Conservation (phyloP, 306 rosid genomes). For the Aeschynomene evenia region DNA sequence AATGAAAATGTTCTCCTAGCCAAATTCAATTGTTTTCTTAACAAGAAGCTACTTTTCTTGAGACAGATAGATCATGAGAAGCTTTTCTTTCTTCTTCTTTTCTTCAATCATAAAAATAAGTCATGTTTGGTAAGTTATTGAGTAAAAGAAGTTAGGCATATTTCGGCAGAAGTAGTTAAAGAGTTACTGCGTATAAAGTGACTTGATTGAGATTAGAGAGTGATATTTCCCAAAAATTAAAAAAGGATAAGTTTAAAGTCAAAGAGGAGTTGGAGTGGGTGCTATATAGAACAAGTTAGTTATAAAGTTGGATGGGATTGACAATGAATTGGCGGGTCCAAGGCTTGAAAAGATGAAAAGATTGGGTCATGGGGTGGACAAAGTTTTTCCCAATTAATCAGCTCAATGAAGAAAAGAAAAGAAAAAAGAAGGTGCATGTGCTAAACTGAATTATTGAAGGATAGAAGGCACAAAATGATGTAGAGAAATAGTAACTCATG, state of each 20-base stretch:
- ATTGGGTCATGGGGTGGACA: constrained; percentile 38
- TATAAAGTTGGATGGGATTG: constrained; percentile 43
- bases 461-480: constrained; percentile 21
- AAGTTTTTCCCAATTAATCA: constrained; percentile 35
- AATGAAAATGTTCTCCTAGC: background rate
- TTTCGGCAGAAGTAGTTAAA: background rate
- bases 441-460: constrained; percentile 60
- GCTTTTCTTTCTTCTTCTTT: constrained; percentile 11
- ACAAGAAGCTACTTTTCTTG: no score
- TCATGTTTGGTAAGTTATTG: background rate
- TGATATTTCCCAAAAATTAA: constrained; percentile 1
- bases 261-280: constrained; percentile 26
- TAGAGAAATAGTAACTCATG: constrained; percentile 38
- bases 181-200: constrained; percentile 1
- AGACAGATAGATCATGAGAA: background rate
- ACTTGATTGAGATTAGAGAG: constrained; percentile 6
- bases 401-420: constrained; percentile 16
- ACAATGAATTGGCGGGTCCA: constrained; percentile 43
- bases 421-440: constrained; percentile 54
- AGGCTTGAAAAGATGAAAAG: constrained; percentile 38
- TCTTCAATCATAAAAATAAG: background rate
- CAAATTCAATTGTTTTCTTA: constrained; percentile 18
- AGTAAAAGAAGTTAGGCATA: constrained; percentile 21
- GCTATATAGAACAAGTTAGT: constrained; percentile 40
- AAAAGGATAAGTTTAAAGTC: constrained; percentile 27